These are phyloP conservation scores for Geosmithia flava DNA, from an alignment of 2,329 filamentous ascomycete species.

Conservation along the genomic window DNA sequence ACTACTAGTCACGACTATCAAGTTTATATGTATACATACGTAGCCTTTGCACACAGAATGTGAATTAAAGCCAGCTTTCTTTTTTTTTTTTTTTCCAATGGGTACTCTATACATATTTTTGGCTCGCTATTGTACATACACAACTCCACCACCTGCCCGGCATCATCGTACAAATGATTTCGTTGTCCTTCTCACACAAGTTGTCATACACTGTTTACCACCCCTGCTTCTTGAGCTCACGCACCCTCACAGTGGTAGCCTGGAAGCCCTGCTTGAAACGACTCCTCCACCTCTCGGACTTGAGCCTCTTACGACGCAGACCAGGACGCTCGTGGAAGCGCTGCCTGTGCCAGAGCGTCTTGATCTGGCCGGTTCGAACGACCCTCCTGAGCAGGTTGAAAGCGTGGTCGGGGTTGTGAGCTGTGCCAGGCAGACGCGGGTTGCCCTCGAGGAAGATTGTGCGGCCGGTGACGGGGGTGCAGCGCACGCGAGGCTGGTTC, in stretches of 20 bases:
- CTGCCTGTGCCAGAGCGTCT: constrained; percentile 42
- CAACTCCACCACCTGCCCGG: not conserved
- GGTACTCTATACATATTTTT: not conserved
- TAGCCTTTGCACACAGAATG: not conserved
- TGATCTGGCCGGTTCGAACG: constrained; percentile 42
- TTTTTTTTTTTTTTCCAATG: not conserved
- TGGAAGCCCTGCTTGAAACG: constrained; percentile 60
- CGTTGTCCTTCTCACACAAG: not conserved
- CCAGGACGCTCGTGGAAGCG: constrained; percentile 65
- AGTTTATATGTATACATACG: not conserved
- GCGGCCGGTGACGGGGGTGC: constrained; percentile 23
- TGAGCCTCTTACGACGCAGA: constrained; percentile 64
- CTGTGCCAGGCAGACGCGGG: constrained; percentile 8
- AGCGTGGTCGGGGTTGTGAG: constrained; percentile 28
- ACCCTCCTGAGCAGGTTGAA: constrained; percentile 27
- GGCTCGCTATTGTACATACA: not conserved
- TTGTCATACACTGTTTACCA: constrained; percentile 45
- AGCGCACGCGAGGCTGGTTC: constrained; percentile 24
- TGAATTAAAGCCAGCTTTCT: not conserved
- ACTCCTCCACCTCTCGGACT: constrained; percentile 54
- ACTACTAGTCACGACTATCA: not conserved
- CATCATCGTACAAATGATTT: not conserved
- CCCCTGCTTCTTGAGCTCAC: constrained; percentile 62
- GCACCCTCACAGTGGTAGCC: constrained; percentile 49
- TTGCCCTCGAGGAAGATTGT: constrained; percentile 23